Evolutionary conservation across 1,284 basidiomycete species (phyloP).

Genomic region (Mrakiaceae sp.): DNA sequence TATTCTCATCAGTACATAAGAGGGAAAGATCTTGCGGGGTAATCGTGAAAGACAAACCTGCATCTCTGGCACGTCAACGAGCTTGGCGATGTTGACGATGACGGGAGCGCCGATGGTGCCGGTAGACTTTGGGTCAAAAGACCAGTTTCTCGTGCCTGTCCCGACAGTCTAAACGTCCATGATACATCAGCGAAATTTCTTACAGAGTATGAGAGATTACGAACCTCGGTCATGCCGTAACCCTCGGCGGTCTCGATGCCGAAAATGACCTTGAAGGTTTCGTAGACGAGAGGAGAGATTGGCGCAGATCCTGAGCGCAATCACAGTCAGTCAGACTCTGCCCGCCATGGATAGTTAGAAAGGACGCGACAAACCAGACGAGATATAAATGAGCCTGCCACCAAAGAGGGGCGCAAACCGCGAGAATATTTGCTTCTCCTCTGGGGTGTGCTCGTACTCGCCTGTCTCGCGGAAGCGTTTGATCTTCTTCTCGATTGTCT

Average conservation of each 20-base stretch:
- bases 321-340: no score
- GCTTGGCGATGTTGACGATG: conserved; percentile 62
- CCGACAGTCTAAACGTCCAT: background rate
- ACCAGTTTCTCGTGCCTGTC: background rate
- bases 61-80: conserved; percentile 61
- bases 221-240: conserved; percentile 12
- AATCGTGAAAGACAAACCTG: background rate
- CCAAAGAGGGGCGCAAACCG: conserved; percentile 49
- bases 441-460: conserved; percentile 61
- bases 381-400: conserved; percentile 30
- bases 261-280: conserved; percentile 34
- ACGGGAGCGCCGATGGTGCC: conserved; percentile 67
- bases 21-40: background rate
- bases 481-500: conserved; percentile 68
- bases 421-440: conserved; percentile 83
- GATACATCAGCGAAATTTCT: background rate
- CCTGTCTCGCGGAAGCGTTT: conserved; percentile 62
- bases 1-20: conserved; percentile 39
- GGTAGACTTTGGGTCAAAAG: conserved; percentile 47
- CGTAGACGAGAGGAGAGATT: conserved; percentile 31
- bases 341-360: no score
- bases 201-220: background rate
- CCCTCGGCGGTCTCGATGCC: conserved; percentile 31
- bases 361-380: conserved; percentile 20
- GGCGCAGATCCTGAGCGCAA: conserved; percentile 25